phyloP scores from a whole-genome alignment of 208 protist species.

The Trypanosoma platydactyli region DNA sequence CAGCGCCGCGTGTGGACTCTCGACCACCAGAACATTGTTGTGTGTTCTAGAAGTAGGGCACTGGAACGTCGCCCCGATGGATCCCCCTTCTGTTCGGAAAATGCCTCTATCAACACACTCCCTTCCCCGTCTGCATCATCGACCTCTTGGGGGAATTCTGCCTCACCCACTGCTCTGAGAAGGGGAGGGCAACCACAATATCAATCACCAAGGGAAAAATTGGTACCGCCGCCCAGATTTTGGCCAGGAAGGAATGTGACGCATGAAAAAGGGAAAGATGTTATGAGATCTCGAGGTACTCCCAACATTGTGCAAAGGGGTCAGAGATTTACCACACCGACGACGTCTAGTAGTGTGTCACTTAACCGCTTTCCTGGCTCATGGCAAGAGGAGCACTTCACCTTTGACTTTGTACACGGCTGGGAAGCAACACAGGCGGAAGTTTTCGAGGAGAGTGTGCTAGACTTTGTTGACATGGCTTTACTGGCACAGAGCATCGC shows the following conservation, averaged over 20 bases:
- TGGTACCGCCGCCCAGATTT: not conserved
- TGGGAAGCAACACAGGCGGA: slow-evolving; percentile 84
- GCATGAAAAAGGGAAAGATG: slow-evolving; percentile 8
- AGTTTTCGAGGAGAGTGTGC: slow-evolving; percentile 88
- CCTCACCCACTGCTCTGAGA: not conserved
- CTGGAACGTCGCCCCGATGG: not conserved
- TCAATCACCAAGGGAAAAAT: not conserved
- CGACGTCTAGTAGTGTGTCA: not conserved
- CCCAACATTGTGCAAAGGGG: not conserved
- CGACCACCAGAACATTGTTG: slow-evolving; percentile 81
- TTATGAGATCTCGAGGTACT: not conserved
- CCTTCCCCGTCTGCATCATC: not conserved
- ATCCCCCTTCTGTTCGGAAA: not conserved
- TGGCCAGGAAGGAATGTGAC: slow-evolving; percentile 13
- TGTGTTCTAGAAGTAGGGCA: slow-evolving; percentile 25
- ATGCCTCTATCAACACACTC: not conserved
- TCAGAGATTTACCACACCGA: not conserved
- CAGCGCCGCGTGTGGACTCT: slow-evolving; percentile 70
- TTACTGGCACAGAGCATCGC: slow-evolving; percentile 79
- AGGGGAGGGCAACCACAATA: not conserved
- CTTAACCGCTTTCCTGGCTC: not conserved
- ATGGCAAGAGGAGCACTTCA: slow-evolving; percentile 72
- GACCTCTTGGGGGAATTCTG: not conserved
- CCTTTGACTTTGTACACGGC: slow-evolving; percentile 83
- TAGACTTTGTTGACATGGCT: slow-evolving; percentile 80